Conservation (phyloP, 768 basidiomycete species). For the Chalciporus chontae region DNA sequence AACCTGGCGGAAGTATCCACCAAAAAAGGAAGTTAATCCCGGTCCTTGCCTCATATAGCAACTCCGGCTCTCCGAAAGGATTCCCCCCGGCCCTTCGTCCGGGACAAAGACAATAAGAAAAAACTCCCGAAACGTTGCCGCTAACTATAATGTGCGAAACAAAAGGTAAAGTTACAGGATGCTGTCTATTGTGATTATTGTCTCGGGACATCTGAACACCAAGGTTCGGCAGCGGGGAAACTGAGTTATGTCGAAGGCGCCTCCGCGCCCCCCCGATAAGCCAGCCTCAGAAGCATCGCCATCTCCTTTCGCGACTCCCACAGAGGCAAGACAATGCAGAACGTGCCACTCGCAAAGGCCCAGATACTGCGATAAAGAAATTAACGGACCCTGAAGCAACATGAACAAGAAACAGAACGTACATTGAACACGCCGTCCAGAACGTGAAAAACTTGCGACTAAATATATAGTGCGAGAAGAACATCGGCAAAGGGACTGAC, state of each 20-base stretch:
- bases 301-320: constrained; percentile 38
- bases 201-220: constrained; percentile 6
- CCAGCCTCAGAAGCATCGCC: constrained; percentile 15
- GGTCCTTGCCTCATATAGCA: constrained; percentile 3
- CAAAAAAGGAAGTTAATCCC: constrained; percentile 6
- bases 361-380: constrained; percentile 26
- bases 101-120: constrained; percentile 26
- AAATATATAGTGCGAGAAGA: constrained; percentile 37
- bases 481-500: constrained; percentile 37
- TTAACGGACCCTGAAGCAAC: constrained; percentile 2
- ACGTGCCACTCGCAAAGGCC: constrained; percentile 35
- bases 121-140: constrained; percentile 7
- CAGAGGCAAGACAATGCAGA: constrained; percentile 36
- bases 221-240: not conserved
- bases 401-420: constrained; percentile 6
- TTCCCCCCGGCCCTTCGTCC: constrained; percentile 1
- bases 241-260: not conserved
- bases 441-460: constrained; percentile 35
- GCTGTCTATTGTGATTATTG: constrained; percentile 28
- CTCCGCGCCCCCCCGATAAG: constrained; percentile 5
- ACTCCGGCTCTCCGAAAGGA: not conserved
- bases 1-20: not conserved
- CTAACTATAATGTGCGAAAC: constrained; percentile 9
- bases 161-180: constrained; percentile 9
- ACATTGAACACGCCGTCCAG: constrained; percentile 40